Conservation (phyloP, 176 grass and related monocot genomes). For the Coix lacrymajobi region DNA sequence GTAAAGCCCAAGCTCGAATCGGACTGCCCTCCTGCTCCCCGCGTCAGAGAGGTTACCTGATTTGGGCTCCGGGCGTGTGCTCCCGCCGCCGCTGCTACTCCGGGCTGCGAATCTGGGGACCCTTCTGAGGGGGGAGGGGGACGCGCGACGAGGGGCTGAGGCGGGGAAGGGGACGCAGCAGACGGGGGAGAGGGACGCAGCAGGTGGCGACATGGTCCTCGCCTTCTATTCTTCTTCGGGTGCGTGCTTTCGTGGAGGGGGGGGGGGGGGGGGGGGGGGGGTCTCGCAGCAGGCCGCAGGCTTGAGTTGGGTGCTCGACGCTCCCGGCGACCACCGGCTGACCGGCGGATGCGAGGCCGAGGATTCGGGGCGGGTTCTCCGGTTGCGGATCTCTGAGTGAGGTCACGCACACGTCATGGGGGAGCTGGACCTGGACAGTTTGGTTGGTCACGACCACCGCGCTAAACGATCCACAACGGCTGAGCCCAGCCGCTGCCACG, state of each 20-base stretch:
- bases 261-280: not conserved
- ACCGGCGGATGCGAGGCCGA: slow-evolving; percentile 26
- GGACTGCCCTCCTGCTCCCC: not conserved
- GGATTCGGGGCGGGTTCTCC: not conserved
- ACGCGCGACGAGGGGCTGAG: not conserved
- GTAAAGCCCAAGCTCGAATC: not conserved
- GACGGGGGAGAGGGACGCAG: not conserved
- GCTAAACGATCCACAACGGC: not conserved
- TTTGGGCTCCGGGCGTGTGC: slow-evolving; percentile 26
- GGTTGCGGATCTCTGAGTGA: not conserved
- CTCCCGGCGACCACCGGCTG: slow-evolving; percentile 20
- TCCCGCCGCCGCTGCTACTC: slow-evolving; percentile 24
- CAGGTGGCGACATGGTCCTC: slow-evolving; percentile 13
- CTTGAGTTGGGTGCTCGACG: not conserved
- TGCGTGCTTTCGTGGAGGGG: not conserved
- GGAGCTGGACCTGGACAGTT: not conserved
- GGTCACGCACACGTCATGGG: not conserved
- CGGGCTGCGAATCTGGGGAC: not conserved
- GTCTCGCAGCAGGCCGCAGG: not conserved
- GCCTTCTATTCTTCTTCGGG: not conserved
- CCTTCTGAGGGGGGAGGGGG: not conserved
- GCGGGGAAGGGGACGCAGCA: slow-evolving; percentile 4
- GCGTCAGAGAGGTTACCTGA: slow-evolving; percentile 25
- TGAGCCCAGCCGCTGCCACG: not conserved
- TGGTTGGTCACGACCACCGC: not conserved